Evolutionary conservation across 768 basidiomycete genomes (phyloP).

Genomic region (Suillus paluster): DNA sequence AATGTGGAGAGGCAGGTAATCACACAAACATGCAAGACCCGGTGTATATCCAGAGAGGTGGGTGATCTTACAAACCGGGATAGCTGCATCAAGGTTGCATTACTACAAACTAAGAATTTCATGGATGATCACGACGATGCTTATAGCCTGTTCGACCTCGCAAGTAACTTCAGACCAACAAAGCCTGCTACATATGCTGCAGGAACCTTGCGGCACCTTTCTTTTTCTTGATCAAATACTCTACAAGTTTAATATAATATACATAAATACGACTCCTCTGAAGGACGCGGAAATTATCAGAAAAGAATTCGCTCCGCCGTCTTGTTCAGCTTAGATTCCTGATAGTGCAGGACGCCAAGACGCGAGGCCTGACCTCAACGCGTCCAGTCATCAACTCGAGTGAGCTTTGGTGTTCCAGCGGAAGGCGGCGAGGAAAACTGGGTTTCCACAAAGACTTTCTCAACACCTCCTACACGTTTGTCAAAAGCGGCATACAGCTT

Average conservation of each 20-base stretch:
- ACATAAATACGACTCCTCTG: background rate
- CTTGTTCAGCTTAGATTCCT: no score
- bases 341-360: background rate
- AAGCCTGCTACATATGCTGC: slow-evolving; percentile 23
- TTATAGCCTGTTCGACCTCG: slow-evolving; percentile 16
- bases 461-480: slow-evolving; percentile 55
- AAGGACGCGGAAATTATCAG: background rate
- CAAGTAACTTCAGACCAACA: slow-evolving; percentile 18
- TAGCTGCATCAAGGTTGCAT: background rate
- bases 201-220: slow-evolving; percentile 19
- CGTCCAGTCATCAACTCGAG: slow-evolving; percentile 56
- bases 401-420: slow-evolving; percentile 54
- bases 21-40: background rate
- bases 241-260: background rate
- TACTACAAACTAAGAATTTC: background rate
- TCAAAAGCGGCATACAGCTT: slow-evolving; percentile 70
- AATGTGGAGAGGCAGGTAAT: background rate
- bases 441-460: slow-evolving; percentile 80
- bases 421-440: slow-evolving; percentile 50
- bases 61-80: background rate
- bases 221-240: no score
- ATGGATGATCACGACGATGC: background rate
- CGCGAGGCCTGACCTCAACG: background rate
- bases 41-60: no score
- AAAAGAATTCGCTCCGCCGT: background rate